A percentile compares a stretch with the other conserved stretches of the same genome.
Evolutionary conservation across 1,284 basidiomycete genomes (phyloP).

Genomic region (Cronartium ribicola): DNA sequence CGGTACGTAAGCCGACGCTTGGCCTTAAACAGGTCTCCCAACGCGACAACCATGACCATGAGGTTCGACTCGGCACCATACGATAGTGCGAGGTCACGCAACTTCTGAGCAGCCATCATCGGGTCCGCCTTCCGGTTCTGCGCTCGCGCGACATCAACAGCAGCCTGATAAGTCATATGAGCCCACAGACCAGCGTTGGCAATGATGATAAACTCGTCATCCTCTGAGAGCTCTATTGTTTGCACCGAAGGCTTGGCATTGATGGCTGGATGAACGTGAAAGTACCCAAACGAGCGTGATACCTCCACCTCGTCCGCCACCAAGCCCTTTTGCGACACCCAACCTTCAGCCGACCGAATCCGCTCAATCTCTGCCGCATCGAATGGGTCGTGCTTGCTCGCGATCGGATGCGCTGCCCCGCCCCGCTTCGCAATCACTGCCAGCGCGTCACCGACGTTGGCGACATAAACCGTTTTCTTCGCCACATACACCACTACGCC

Average conservation of each 20-base stretch:
- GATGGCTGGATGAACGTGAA: conserved; percentile 81
- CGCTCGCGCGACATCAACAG: conserved; percentile 89
- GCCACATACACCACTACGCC: conserved; percentile 82
- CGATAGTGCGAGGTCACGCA: conserved; percentile 92
- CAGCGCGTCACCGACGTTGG: conserved; percentile 82
- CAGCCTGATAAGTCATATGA: conserved; percentile 88
- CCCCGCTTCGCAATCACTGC: conserved; percentile 78
- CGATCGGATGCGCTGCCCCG: conserved; percentile 71
- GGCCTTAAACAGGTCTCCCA: conserved; percentile 70
- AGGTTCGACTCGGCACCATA: conserved; percentile 90
- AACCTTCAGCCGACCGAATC: conserved; percentile 88
- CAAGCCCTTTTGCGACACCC: conserved; percentile 87
- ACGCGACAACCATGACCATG: conserved; percentile 95
- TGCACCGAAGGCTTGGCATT: conserved; percentile 80
- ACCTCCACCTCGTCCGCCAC: conserved; percentile 90
- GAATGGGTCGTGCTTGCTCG: conserved; percentile 83
- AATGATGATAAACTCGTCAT: conserved; percentile 95
- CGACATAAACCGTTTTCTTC: conserved; percentile 76
- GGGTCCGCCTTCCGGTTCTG: conserved; percentile 69
- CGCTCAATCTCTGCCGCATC: conserved; percentile 77
- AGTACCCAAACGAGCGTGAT: conserved; percentile 90
- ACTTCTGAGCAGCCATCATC: conserved; percentile 94
- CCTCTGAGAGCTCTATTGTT: conserved; percentile 67
- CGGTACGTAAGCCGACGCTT: conserved; percentile 51
- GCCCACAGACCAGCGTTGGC: conserved; percentile 93